phyloP scores from a whole-genome alignment of 495 filamentous ascomycete species.

The Cryomyces antarcticus region DNA sequence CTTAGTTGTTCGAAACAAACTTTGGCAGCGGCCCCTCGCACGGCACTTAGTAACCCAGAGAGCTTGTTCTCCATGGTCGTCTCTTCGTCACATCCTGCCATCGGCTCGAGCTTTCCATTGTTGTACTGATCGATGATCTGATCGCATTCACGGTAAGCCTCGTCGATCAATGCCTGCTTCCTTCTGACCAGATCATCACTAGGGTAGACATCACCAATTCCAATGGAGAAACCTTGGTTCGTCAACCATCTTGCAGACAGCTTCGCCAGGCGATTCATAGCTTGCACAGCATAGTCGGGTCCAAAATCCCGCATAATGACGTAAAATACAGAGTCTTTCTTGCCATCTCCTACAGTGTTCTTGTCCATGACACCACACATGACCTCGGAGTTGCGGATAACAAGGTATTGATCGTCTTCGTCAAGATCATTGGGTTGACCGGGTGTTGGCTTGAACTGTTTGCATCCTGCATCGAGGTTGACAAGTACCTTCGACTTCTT shows the following conservation, averaged over 20 bases:
- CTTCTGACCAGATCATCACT: constrained; percentile 39
- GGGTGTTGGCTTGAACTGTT: constrained; percentile 43
- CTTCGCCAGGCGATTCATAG: constrained; percentile 88
- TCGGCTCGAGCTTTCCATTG: constrained; percentile 55
- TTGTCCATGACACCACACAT: constrained; percentile 99
- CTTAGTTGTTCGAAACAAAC: constrained; percentile 79
- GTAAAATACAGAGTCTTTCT: constrained; percentile 95
- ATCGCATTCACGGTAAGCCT: constrained; percentile 65
- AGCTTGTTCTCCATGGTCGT: constrained; percentile 79
- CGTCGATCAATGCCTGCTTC: constrained; percentile 56
- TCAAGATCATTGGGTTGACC: constrained; percentile 51
- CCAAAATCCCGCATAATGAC: constrained; percentile 89
- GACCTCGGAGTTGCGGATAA: constrained; percentile 87
- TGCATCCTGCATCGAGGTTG: constrained; percentile 84
- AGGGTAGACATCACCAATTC: constrained; percentile 83
- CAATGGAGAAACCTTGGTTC: constrained; percentile 88
- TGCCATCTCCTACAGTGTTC: constrained; percentile 79
- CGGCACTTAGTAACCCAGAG: constrained; percentile 75
- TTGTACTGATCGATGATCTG: constrained; percentile 68
- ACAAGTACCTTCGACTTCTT: constrained; percentile 57
- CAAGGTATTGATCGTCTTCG: constrained; percentile 67
- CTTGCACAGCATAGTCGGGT: constrained; percentile 64
- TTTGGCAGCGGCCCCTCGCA: constrained; percentile 75
- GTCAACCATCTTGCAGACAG: constrained; percentile 74
- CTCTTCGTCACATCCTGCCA: constrained; percentile 74